Percentiles rank a stretch among this genome's conserved stretches.
Conservation (phyloP, 495 filamentous ascomycete genomes). For the Trichoderma reesei region DNA sequence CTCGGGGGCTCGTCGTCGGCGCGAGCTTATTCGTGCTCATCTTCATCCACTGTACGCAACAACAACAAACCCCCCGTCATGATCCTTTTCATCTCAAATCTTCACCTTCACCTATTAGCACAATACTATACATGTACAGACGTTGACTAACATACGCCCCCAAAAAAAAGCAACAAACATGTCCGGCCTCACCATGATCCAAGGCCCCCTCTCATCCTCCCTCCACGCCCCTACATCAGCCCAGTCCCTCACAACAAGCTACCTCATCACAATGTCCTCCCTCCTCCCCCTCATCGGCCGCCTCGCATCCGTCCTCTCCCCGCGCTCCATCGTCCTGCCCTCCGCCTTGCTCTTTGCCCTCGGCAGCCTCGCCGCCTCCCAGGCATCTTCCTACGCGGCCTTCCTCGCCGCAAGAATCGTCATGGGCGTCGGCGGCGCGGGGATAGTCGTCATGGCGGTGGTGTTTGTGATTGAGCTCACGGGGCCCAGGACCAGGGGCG, state of each 20-base stretch:
- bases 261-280: constrained; percentile 60
- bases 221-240: constrained; percentile 59
- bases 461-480: constrained; percentile 63
- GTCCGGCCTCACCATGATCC: constrained; percentile 62
- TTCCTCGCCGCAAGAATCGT: constrained; percentile 60
- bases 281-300: constrained; percentile 56
- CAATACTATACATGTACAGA: too few relatives aligned
- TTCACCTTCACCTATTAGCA: not conserved
- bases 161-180: constrained; percentile 52
- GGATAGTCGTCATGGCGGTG: constrained; percentile 54
- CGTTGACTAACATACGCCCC: not conserved
- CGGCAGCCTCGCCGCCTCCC: constrained; percentile 53
- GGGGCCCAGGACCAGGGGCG: constrained; percentile 49
- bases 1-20: constrained; percentile 23
- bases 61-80: too few relatives aligned
- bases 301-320: constrained; percentile 57
- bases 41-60: constrained; percentile 30
- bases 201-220: constrained; percentile 60
- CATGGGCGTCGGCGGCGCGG: constrained; percentile 55
- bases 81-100: not conserved
- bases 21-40: constrained; percentile 36
- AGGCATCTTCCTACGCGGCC: constrained; percentile 41
- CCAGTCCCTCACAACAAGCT: constrained; percentile 68
- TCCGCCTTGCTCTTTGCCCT: constrained; percentile 46
- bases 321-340: constrained; percentile 48